Conservation (phyloP, 1,284 basidiomycete species). For the Inonotus hispidus region DNA sequence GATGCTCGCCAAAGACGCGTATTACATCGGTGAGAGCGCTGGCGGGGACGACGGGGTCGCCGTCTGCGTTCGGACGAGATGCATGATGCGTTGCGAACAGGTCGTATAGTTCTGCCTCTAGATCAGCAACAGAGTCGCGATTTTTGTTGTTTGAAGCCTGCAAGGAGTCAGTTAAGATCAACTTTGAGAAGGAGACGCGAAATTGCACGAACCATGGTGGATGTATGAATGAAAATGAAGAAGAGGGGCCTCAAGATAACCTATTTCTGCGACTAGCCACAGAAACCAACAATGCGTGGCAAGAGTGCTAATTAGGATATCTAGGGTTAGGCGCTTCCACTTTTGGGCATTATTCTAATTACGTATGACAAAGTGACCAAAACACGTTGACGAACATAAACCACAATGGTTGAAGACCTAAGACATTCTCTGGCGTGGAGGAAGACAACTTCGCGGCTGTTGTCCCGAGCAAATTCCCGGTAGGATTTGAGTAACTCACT, state of each 20-base stretch:
- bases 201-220: not conserved
- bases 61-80: slow-evolving; percentile 46
- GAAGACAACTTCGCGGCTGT: not conserved
- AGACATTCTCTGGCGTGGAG: not conserved
- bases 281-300: not conserved
- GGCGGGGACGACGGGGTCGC: slow-evolving; percentile 58
- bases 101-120: slow-evolving; percentile 58
- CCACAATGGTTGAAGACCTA: not conserved
- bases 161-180: not conserved
- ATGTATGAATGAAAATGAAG: not conserved
- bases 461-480: not conserved
- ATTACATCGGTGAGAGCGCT: slow-evolving; percentile 64
- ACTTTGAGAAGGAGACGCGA: not conserved
- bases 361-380: not conserved
- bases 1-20: slow-evolving; percentile 50
- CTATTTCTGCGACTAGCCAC: not conserved
- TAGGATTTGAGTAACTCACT: not conserved
- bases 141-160: slow-evolving; percentile 21
- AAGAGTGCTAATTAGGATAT: not conserved
- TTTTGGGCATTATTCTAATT: not conserved
- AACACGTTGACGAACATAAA: not conserved
- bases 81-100: slow-evolving; percentile 61
- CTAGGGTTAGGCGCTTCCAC: not conserved
- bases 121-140: slow-evolving; percentile 51
- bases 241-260: not conserved